phyloP scores from a whole-genome alignment of 1,284 basidiomycete genomes.

The Trametes versicolor region DNA sequence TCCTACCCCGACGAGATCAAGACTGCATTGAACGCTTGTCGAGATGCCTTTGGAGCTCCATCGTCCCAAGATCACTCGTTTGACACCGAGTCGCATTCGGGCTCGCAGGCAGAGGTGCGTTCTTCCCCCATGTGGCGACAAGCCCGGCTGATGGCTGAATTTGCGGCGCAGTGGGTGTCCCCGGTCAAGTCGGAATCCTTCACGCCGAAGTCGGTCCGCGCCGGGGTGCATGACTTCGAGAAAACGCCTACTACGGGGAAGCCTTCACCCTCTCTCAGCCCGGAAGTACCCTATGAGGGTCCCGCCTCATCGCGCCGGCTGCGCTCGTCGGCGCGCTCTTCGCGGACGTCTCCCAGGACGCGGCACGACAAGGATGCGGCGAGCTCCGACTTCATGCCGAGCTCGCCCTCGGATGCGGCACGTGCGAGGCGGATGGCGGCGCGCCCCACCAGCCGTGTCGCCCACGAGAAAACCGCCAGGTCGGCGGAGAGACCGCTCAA shows the following conservation, averaged over 20 bases:
- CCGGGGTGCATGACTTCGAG: not conserved
- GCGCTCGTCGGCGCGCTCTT: not conserved
- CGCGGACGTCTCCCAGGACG: not conserved
- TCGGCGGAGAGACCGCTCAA: conserved; percentile 27
- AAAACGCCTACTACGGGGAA: not conserved
- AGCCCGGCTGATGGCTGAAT: not conserved
- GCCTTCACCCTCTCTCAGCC: conserved; percentile 3
- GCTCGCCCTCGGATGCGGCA: conserved; percentile 26
- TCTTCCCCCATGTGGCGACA: not conserved
- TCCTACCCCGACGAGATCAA: conserved; percentile 36
- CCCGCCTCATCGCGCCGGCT: not conserved
- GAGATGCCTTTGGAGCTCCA: conserved; percentile 26
- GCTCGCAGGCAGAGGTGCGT: conserved; percentile 21
- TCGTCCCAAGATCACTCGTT: conserved; percentile 26
- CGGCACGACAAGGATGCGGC: not conserved
- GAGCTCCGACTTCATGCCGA: conserved; percentile 18
- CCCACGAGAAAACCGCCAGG: conserved; percentile 20
- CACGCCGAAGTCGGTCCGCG: conserved; percentile 1
- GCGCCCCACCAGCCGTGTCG: conserved; percentile 20
- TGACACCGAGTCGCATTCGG: conserved; percentile 28
- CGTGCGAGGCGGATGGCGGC: conserved; percentile 15
- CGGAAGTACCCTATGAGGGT: conserved; percentile 3
- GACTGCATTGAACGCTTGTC: conserved; percentile 30
- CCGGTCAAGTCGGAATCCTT: conserved; percentile 13
- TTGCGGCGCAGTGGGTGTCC: not conserved